A percentile compares a stretch with the other conserved stretches of the same genome.
These are phyloP conservation scores for Lichtheimia hyalospora DNA, from an alignment of 371 early-diverging fungal genomes.

Conservation along the genomic window DNA sequence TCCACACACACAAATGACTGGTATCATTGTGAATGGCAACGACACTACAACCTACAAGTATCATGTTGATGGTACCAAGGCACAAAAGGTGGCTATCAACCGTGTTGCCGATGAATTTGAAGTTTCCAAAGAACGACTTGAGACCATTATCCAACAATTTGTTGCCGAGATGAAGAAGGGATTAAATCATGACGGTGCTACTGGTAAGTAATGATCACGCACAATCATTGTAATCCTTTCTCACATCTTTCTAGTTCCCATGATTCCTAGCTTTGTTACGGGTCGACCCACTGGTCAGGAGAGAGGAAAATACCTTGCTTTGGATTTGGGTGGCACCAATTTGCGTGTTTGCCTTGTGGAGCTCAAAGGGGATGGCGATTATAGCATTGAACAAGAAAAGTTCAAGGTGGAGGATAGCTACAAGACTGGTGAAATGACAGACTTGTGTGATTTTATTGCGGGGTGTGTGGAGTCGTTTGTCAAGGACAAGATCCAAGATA, in stretches of 20 bases:
- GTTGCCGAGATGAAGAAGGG: constrained; percentile 76
- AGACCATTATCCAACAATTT: constrained; percentile 64
- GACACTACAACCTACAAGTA: constrained; percentile 1
- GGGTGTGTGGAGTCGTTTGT: constrained; percentile 78
- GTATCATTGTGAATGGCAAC: constrained; percentile 5
- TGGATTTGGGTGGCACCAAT: constrained; percentile 95
- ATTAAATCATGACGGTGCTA: constrained; percentile 58
- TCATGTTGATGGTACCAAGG: constrained; percentile 23
- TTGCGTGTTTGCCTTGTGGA: constrained; percentile 85
- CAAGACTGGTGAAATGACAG: constrained; percentile 56
- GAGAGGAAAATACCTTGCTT: constrained; percentile 82
- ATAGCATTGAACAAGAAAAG: constrained; percentile 71
- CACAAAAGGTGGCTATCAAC: constrained; percentile 38
- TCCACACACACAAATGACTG: not conserved
- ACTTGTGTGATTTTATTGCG: constrained; percentile 80
- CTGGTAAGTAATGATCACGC: constrained; percentile 20
- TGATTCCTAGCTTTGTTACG: constrained; percentile 84
- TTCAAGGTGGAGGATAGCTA: constrained; percentile 71
- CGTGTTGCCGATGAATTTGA: constrained; percentile 56
- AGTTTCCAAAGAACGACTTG: constrained; percentile 52
- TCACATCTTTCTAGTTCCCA: constrained; percentile 26
- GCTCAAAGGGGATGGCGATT: constrained; percentile 69
- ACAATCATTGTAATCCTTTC: not conserved
- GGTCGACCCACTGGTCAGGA: constrained; percentile 81
- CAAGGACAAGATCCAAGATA: constrained; percentile 44